phyloP scores from a whole-genome alignment of 2,329 filamentous ascomycete species.

The Botrytis hyacinthi region DNA sequence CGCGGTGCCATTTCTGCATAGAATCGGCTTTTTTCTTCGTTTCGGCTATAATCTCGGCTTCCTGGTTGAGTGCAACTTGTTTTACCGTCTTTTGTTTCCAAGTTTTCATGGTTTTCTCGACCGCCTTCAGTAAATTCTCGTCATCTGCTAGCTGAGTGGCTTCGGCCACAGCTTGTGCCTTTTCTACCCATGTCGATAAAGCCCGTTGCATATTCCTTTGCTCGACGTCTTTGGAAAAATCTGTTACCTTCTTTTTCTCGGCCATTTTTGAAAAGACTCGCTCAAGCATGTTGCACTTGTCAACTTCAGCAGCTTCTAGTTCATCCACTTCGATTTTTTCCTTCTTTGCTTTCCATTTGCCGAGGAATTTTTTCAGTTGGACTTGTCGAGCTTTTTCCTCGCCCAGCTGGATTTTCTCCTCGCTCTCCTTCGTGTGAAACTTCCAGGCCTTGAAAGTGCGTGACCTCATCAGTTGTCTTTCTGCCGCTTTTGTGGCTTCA shows the following conservation, averaged over 20 bases:
- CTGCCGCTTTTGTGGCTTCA: conserved; percentile 64
- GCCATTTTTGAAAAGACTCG: conserved; percentile 39
- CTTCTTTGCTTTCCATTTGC: conserved; percentile 44
- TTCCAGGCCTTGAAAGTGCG: conserved; percentile 70
- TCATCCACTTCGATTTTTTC: conserved; percentile 29
- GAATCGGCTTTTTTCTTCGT: conserved; percentile 21
- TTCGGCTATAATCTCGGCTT: conserved; percentile 25
- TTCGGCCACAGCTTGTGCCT: conserved; percentile 26
- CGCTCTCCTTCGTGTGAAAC: conserved; percentile 51
- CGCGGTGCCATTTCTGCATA: conserved; percentile 34
- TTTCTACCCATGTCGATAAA: conserved; percentile 31
- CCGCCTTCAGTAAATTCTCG: conserved; percentile 26
- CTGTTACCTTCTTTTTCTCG: conserved; percentile 38
- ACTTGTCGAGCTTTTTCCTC: conserved; percentile 50
- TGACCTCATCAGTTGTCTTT: conserved; percentile 67
- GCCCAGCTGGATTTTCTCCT: conserved; percentile 43
- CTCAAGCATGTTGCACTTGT: conserved; percentile 36
- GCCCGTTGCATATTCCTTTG: conserved; percentile 26
- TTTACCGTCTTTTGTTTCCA: conserved; percentile 30
- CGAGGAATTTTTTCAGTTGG: conserved; percentile 53
- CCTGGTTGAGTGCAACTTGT: conserved; percentile 21
- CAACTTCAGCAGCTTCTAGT: conserved; percentile 35
- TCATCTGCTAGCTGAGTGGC: conserved; percentile 29
- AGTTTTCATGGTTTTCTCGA: conserved; percentile 25
- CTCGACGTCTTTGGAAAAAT: conserved; percentile 27